phyloP scores from a whole-genome alignment of 2,329 filamentous ascomycete species.

The Pyrenochaeta sp. region DNA sequence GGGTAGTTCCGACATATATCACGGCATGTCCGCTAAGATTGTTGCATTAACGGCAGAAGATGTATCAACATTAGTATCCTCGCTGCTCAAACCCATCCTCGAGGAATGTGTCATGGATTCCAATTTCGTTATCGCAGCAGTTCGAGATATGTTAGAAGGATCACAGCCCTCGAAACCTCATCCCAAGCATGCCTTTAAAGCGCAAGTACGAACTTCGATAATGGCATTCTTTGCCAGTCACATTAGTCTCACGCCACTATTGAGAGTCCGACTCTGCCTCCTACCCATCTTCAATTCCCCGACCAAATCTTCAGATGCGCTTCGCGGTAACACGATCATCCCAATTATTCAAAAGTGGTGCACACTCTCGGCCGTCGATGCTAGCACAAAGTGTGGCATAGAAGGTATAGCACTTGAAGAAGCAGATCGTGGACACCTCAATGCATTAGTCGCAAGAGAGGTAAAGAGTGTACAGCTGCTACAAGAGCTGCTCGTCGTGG shows the following conservation, averaged over 20 bases:
- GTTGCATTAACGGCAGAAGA: constrained; percentile 68
- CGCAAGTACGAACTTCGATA: constrained; percentile 70
- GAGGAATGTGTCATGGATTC: constrained; percentile 88
- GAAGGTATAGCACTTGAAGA: constrained; percentile 59
- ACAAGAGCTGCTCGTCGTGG: constrained; percentile 59
- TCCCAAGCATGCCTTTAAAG: constrained; percentile 57
- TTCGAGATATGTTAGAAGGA: constrained; percentile 69
- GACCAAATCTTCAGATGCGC: constrained; percentile 74
- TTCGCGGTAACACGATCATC: constrained; percentile 78
- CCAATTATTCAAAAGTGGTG: constrained; percentile 77
- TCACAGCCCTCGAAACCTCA: constrained; percentile 49
- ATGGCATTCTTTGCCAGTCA: constrained; percentile 79
- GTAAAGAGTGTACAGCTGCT: constrained; percentile 65
- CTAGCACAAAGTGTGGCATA: constrained; percentile 57
- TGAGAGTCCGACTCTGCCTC: constrained; percentile 74
- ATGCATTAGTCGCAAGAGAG: constrained; percentile 64
- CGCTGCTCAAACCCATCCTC: constrained; percentile 75
- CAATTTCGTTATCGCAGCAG: constrained; percentile 70
- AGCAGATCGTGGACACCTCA: constrained; percentile 63
- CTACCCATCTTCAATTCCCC: constrained; percentile 76
- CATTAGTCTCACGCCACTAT: constrained; percentile 71
- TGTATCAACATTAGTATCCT: constrained; percentile 64
- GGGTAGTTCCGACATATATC: constrained; percentile 64
- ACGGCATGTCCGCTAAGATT: constrained; percentile 58
- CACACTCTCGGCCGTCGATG: constrained; percentile 61